These are phyloP conservation scores for Penicillium vulpinum DNA, from an alignment of 2,329 filamentous ascomycete species.

Conservation along the genomic window DNA sequence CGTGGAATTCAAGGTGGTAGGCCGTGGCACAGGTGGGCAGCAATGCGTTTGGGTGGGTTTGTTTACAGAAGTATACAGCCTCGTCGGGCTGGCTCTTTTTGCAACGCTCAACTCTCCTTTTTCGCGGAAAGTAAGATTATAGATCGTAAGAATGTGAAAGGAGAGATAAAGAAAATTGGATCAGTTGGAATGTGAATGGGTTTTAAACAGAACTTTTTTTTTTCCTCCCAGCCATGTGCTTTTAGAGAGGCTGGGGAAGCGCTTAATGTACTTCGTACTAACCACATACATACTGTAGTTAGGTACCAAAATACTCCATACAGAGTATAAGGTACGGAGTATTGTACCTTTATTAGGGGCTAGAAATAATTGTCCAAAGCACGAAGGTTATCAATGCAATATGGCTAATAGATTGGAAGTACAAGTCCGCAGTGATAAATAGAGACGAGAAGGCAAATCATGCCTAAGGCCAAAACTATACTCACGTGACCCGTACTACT, in stretches of 20 bases:
- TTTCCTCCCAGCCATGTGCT: conserved; percentile 26
- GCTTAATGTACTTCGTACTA: background rate
- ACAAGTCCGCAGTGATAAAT: background rate
- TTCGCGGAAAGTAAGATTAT: background rate
- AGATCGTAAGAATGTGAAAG: conserved; percentile 8
- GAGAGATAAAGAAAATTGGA: background rate
- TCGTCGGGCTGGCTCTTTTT: background rate
- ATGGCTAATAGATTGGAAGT: background rate
- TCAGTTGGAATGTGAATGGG: conserved; percentile 14
- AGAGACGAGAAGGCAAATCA: background rate
- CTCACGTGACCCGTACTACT: background rate
- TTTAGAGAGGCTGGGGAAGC: conserved; percentile 22
- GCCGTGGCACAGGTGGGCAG: background rate
- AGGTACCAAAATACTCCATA: background rate
- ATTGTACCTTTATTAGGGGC: no score
- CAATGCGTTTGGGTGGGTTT: conserved; percentile 4
- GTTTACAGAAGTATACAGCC: conserved; percentile 8
- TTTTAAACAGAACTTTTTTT: conserved; percentile 10
- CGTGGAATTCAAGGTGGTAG: background rate
- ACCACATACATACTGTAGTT: background rate
- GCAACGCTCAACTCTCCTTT: background rate
- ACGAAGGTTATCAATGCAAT: background rate
- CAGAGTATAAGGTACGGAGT: no score
- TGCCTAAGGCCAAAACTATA: background rate
- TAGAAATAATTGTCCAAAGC: background rate